These are phyloP conservation scores for Cupressus sempervirens DNA, from an alignment of 75 land plant species.

Conservation along the genomic window DNA sequence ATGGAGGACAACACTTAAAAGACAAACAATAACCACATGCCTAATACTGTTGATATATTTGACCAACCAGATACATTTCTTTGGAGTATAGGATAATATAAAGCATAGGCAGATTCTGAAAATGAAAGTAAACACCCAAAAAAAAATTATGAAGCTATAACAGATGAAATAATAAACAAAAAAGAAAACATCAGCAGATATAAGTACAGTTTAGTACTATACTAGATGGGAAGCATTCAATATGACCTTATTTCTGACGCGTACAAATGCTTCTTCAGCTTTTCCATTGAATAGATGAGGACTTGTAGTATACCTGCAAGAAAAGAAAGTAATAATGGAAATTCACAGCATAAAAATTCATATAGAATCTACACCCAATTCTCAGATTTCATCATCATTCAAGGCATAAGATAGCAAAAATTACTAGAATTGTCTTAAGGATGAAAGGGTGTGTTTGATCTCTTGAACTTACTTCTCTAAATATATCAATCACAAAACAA, in stretches of 20 bases:
- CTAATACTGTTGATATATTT: not conserved
- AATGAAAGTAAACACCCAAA: not conserved
- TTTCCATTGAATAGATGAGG: constrained; percentile 84
- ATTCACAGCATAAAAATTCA: not conserved
- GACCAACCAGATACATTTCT: not conserved
- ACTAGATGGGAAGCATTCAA: not conserved
- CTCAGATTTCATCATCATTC: not conserved
- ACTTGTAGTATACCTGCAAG: constrained; percentile 88
- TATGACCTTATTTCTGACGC: constrained; percentile 78
- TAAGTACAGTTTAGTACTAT: not conserved
- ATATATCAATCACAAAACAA: not conserved
- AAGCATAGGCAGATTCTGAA: not conserved
- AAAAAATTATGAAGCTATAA: not conserved
- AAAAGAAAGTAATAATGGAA: not conserved
- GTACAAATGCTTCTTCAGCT: constrained; percentile 73
- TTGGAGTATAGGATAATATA: not conserved
- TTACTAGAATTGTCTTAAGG: no score
- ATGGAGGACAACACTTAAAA: not conserved
- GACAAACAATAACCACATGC: not conserved
- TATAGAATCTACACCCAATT: not conserved
- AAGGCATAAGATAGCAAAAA: not conserved
- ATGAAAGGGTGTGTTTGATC: not conserved
- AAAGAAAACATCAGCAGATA: not conserved
- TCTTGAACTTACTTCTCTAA: not conserved
- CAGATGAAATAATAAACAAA: not conserved